phyloP scores from a whole-genome alignment of 1,139 yeast genomes.

The Eremothecium gossypii region DNA sequence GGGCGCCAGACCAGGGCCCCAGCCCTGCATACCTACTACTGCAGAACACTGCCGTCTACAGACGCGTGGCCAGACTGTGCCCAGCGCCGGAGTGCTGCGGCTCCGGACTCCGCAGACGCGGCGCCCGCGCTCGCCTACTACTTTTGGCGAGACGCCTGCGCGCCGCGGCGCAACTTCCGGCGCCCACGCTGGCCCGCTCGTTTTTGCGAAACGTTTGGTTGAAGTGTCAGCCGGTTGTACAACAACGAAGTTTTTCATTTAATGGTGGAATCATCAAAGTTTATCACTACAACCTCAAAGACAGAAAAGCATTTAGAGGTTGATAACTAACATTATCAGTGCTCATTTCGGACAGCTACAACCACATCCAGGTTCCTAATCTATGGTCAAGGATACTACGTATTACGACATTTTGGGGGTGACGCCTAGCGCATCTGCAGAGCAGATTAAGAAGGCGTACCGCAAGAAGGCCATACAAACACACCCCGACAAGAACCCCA shows the following conservation, averaged over 20 bases:
- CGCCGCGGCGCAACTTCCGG: not conserved
- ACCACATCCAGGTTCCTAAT: not conserved
- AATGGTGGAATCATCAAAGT: not conserved
- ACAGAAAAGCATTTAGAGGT: conserved; percentile 1
- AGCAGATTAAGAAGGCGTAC: conserved; percentile 88
- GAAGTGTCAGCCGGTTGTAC: not conserved
- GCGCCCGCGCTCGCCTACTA: not conserved
- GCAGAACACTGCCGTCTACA: not conserved
- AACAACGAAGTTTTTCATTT: not conserved
- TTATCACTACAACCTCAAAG: not conserved
- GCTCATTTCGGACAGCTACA: conserved; percentile 1
- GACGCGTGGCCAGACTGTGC: not conserved
- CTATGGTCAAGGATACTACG: conserved; percentile 87
- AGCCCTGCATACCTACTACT: not conserved
- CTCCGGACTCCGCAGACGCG: not conserved
- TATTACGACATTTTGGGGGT: conserved; percentile 78
- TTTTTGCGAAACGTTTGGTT: conserved; percentile 3
- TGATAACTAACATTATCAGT: conserved; percentile 2
- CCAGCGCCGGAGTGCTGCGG: not conserved
- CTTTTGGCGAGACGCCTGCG: not conserved
- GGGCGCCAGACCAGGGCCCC: not conserved
- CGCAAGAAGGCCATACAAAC: conserved; percentile 78
- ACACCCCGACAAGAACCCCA: conserved; percentile 95
- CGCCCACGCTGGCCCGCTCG: not conserved
- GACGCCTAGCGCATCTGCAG: conserved; percentile 58